Evolutionary conservation across 1,284 basidiomycete species (phyloP).

Genomic region (Kalmanozyma brasiliensis): DNA sequence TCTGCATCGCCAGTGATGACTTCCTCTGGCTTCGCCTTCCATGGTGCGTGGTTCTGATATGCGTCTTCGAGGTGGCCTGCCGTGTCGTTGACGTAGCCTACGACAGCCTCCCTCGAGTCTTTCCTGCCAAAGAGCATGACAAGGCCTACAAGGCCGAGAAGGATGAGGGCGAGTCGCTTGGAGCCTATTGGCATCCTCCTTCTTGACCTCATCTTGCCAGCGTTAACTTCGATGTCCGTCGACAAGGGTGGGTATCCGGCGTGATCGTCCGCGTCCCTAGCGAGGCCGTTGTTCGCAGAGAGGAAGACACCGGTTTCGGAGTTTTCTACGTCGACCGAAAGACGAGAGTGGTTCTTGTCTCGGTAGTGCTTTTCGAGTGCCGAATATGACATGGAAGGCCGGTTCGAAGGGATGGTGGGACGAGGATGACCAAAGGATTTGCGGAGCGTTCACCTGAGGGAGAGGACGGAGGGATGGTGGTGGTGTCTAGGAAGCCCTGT

Average conservation of each 20-base stretch:
- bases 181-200: constrained; percentile 49
- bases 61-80: constrained; percentile 37
- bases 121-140: constrained; percentile 44
- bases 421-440: no score
- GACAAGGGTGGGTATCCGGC: constrained; percentile 25
- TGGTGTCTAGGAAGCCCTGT: no score
- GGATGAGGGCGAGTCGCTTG: constrained; percentile 33
- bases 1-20: constrained; percentile 16
- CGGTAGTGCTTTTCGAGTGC: constrained; percentile 28
- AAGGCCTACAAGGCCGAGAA: constrained; percentile 33
- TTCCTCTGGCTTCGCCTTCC: constrained; percentile 22
- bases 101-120: constrained; percentile 43
- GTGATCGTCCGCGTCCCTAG: constrained; percentile 18
- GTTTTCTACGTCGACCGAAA: constrained; percentile 42
- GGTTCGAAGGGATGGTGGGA: no score
- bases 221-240: constrained; percentile 13
- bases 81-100: constrained; percentile 51
- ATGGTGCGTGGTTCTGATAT: constrained; percentile 24
- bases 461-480: no score
- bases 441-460: no score
- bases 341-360: constrained; percentile 39
- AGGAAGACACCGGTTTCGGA: constrained; percentile 43
- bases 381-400: no score
- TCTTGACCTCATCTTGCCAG: constrained; percentile 14
- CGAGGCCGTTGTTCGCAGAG: constrained; percentile 31